These are phyloP conservation scores for Fusarium pseudonygamai DNA, from an alignment of 2,329 filamentous ascomycete genomes.

Conservation along the genomic window DNA sequence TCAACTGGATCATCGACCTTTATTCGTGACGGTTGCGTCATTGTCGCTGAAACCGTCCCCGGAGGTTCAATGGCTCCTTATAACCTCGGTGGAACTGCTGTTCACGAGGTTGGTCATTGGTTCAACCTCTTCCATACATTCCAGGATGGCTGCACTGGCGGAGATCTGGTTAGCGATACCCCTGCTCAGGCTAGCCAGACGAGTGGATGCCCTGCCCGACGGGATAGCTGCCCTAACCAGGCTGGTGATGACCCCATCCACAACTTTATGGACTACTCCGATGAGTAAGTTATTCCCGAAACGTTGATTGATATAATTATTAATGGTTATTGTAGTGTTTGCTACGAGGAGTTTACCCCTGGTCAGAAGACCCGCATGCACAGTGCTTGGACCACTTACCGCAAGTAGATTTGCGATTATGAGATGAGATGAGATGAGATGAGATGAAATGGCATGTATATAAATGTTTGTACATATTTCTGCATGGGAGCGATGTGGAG, in stretches of 20 bases:
- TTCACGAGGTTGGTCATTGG: slow-evolving; percentile 55
- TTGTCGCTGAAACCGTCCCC: slow-evolving; percentile 51
- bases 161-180: slow-evolving; percentile 54
- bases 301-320: rapidly evolving
- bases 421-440: not conserved
- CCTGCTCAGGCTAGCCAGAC: slow-evolving; percentile 48
- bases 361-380: slow-evolving; percentile 36
- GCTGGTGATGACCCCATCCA: slow-evolving; percentile 48
- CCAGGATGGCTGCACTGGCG: slow-evolving; percentile 48
- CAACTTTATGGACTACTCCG: slow-evolving; percentile 53
- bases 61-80: slow-evolving; percentile 49
- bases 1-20: slow-evolving; percentile 37
- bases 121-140: slow-evolving; percentile 56
- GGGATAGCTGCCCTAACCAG: slow-evolving; percentile 47
- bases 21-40: slow-evolving; percentile 52
- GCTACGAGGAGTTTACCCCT: slow-evolving; percentile 39
- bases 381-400: slow-evolving; percentile 34
- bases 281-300: slow-evolving; percentile 47
- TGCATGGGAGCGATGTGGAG: not conserved
- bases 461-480: not conserved
- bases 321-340: slow-evolving; percentile 8
- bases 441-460: not conserved
- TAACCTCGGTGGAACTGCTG: slow-evolving; percentile 43
- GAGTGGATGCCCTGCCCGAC: slow-evolving; percentile 48
- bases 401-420: not conserved